Conservation (phyloP, 345 rosid species). For the Balakata baccata region DNA sequence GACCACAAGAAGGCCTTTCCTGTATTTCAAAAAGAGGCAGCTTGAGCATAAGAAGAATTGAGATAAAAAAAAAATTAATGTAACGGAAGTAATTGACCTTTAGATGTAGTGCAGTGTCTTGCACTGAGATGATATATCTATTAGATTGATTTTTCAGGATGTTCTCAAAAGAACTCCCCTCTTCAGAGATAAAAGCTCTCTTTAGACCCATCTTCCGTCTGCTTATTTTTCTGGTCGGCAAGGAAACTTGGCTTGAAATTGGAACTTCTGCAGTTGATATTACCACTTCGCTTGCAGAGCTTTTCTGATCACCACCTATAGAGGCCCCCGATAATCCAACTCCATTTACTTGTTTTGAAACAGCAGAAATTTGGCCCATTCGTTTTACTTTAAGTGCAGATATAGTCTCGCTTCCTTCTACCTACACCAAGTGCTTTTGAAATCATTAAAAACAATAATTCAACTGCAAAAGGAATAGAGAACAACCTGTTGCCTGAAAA, state of each 20-base stretch:
- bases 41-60: background rate
- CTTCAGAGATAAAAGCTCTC: constrained; percentile 40
- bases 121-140: constrained; percentile 31
- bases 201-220: constrained; percentile 64
- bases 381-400: constrained; percentile 17
- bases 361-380: constrained; percentile 37
- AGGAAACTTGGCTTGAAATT: constrained; percentile 37
- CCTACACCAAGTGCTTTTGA: constrained; percentile 17
- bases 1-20: constrained; percentile 24
- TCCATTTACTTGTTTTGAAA: constrained; percentile 46
- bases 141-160: constrained; percentile 39
- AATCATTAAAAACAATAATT: background rate
- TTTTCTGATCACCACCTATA: constrained; percentile 41
- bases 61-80: background rate
- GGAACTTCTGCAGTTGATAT: constrained; percentile 43
- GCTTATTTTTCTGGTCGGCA: constrained; percentile 41
- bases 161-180: constrained; percentile 39
- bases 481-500: background rate
- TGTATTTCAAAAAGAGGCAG: background rate
- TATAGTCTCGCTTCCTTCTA: constrained; percentile 13
- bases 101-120: constrained; percentile 34
- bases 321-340: constrained; percentile 38
- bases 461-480: constrained; percentile 6
- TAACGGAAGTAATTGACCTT: constrained; percentile 31
- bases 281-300: constrained; percentile 31